Conservation (phyloP, 2,329 filamentous ascomycete genomes). For the Cercospora citrullina region DNA sequence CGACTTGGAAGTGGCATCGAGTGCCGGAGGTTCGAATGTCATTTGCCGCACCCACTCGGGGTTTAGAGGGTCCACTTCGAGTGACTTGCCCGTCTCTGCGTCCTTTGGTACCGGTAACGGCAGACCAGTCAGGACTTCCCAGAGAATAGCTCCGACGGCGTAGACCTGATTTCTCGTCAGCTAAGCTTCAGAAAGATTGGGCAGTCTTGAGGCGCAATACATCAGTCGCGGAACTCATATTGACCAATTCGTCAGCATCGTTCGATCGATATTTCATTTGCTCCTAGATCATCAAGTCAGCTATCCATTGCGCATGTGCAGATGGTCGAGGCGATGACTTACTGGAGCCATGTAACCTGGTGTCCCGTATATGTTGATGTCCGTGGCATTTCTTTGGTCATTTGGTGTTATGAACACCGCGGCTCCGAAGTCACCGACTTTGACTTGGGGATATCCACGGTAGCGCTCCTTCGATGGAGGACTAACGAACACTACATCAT, state of each 20-base stretch:
- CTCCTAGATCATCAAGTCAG: background rate
- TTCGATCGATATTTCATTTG: background rate
- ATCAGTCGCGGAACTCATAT: conserved; percentile 8
- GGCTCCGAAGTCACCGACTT: conserved; percentile 14
- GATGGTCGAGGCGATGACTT: background rate
- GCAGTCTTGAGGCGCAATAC: background rate
- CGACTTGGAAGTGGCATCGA: background rate
- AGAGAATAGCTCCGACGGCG: background rate
- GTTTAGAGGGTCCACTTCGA: background rate
- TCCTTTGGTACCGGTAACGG: background rate
- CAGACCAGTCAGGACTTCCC: background rate
- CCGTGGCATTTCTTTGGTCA: background rate
- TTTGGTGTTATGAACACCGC: background rate
- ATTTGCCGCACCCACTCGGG: background rate
- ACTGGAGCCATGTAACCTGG: conserved; percentile 3
- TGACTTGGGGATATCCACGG: conserved; percentile 9
- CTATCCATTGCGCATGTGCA: background rate
- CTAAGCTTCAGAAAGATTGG: background rate
- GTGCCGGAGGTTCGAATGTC: conserved; percentile 1
- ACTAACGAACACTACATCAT: background rate
- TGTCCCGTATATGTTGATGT: background rate
- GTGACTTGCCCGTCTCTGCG: background rate
- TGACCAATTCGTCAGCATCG: background rate
- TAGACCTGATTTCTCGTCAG: conserved; percentile 5
- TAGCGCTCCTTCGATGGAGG: background rate